phyloP scores from a whole-genome alignment of 768 basidiomycete species.

The Tephrocybe sp. region DNA sequence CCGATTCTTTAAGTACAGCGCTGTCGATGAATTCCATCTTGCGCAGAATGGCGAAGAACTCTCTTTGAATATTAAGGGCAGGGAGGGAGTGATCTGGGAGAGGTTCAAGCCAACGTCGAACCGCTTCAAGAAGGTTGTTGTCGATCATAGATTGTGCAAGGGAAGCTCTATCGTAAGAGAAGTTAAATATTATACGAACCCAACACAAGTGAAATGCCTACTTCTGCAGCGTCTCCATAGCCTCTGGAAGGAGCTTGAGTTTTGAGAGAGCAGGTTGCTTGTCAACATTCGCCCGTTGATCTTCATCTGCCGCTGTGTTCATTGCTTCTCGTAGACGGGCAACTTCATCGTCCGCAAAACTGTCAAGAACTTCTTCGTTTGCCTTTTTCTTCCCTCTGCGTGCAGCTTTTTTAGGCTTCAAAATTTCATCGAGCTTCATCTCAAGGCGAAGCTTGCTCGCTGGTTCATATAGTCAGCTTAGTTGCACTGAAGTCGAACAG shows the following conservation, averaged over 20 bases:
- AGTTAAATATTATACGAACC: slow-evolving; percentile 1
- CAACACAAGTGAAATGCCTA: slow-evolving; percentile 36
- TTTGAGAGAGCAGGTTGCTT: slow-evolving; percentile 85
- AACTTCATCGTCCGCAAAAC: slow-evolving; percentile 88
- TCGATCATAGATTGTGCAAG: slow-evolving; percentile 92
- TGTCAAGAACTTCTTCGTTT: slow-evolving; percentile 83
- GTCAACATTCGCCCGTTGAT: slow-evolving; percentile 75
- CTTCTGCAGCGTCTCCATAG: slow-evolving; percentile 94
- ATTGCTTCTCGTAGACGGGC: slow-evolving; percentile 86
- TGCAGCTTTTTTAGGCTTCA: slow-evolving; percentile 74
- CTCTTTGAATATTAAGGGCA: slow-evolving; percentile 92
- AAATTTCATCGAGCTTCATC: slow-evolving; percentile 83
- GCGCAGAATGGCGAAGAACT: slow-evolving; percentile 79
- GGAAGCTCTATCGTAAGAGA: slow-evolving; percentile 60
- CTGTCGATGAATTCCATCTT: slow-evolving; percentile 95
- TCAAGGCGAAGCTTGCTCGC: slow-evolving; percentile 78
- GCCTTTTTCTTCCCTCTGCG: slow-evolving; percentile 71
- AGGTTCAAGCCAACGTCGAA: slow-evolving; percentile 91
- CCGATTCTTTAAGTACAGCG: slow-evolving; percentile 85
- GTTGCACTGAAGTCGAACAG: neutral
- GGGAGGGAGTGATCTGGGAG: slow-evolving; percentile 91
- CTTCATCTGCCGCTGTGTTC: slow-evolving; percentile 83
- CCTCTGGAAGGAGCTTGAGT: slow-evolving; percentile 81
- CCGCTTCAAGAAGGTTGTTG: slow-evolving; percentile 90
- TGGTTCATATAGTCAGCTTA: slow-evolving; percentile 27